These are phyloP conservation scores for Globisporangium solare DNA, from an alignment of 352 stramenopile genomes.

Conservation along the genomic window DNA sequence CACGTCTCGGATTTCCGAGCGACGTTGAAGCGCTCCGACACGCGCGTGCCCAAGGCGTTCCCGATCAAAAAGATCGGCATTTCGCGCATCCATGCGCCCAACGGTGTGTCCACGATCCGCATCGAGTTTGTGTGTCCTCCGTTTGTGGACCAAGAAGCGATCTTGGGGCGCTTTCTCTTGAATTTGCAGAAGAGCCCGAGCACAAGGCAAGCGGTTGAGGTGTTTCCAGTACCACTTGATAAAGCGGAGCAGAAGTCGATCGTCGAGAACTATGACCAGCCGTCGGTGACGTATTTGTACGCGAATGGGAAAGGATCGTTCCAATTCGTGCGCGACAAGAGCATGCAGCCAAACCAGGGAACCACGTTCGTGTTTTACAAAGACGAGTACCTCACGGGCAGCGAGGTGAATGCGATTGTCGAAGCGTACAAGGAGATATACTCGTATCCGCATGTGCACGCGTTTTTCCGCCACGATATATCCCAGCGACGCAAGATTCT, in stretches of 20 bases:
- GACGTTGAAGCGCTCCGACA: slow-evolving; percentile 68
- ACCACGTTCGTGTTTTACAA: slow-evolving; percentile 84
- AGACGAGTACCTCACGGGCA: slow-evolving; percentile 66
- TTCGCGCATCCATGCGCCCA: slow-evolving; percentile 70
- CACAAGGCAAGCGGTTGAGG: slow-evolving; percentile 43
- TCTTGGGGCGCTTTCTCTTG: slow-evolving; percentile 64
- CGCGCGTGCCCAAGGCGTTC: slow-evolving; percentile 67
- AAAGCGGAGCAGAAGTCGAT: slow-evolving; percentile 44
- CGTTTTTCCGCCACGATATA: slow-evolving; percentile 65
- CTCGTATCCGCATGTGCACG: slow-evolving; percentile 70
- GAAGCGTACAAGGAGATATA: slow-evolving; percentile 83
- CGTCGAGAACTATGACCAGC: slow-evolving; percentile 64
- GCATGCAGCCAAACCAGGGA: slow-evolving; percentile 27
- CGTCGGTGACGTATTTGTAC: slow-evolving; percentile 72
- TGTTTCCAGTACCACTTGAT: slow-evolving; percentile 37
- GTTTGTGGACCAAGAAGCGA: slow-evolving; percentile 71
- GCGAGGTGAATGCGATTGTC: slow-evolving; percentile 74
- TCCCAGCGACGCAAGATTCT: slow-evolving; percentile 63
- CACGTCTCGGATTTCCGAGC: slow-evolving; percentile 74
- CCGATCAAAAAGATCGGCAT: slow-evolving; percentile 83
- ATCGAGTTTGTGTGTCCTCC: slow-evolving; percentile 77
- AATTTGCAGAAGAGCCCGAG: slow-evolving; percentile 35
- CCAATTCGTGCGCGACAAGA: slow-evolving; percentile 63
- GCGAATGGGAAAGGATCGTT: slow-evolving; percentile 72
- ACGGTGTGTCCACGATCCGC: slow-evolving; percentile 79